These are phyloP conservation scores for Colletotrichum filicis DNA, from an alignment of 2,329 filamentous ascomycete genomes.

Conservation along the genomic window DNA sequence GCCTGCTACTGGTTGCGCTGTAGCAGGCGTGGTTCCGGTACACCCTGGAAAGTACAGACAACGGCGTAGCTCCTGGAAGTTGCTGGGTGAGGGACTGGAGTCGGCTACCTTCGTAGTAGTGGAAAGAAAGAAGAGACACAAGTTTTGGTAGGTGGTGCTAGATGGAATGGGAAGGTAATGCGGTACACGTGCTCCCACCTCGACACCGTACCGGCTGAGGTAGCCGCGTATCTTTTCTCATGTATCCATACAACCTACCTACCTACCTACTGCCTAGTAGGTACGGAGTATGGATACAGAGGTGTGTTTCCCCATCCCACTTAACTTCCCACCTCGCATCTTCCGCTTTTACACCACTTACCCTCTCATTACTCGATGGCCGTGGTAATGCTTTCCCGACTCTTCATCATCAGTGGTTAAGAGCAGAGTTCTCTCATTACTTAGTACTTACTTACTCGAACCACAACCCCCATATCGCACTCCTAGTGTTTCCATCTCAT, in stretches of 20 bases:
- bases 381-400: background rate
- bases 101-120: background rate
- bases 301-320: background rate
- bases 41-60: background rate
- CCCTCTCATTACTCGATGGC: constrained; percentile 1
- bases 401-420: constrained; percentile 2
- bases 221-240: background rate
- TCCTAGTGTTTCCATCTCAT: background rate
- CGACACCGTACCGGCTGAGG: constrained; percentile 14
- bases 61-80: background rate
- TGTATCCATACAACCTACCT: background rate
- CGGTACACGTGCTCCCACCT: constrained; percentile 27
- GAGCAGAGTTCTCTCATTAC: background rate
- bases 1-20: background rate
- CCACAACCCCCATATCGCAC: background rate
- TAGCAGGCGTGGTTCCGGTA: background rate
- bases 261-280: background rate
- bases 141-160: background rate
- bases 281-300: background rate
- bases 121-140: background rate
- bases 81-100: background rate
- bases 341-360: background rate
- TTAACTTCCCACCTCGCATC: background rate
- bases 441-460: background rate
- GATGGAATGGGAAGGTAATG: background rate